Evolutionary conservation across 2,329 filamentous ascomycete species (phyloP), one percentile per base, ranked within the genome.

Genomic region (Erysiphe pulchra): DNA sequence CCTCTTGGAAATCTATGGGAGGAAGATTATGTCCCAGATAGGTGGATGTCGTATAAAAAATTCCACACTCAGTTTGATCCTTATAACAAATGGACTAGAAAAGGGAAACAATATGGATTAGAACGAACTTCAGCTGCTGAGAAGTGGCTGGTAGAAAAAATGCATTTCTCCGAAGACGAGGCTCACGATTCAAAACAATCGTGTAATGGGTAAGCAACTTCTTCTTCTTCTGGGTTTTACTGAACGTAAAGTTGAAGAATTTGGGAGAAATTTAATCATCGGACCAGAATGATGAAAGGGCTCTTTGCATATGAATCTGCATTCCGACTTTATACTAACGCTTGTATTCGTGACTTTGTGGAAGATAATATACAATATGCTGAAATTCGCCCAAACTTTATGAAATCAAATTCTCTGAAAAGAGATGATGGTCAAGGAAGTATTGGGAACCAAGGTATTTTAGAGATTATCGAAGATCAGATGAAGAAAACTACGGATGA

Each of bases 241-340:
- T 17, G 24, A 46, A 42, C 50, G 56, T 44, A 57, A 41, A 18
- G 24, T n/a, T 32, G 14, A 48, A 67, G 67, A 4, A 63, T 67
- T 6, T 71, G 68, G 68, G 66, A 67, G 6, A 63, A 63, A n/a
- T 85, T 84, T 58, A 80, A 80, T 50, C 67, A 69, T 43, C 67
- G 75, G 4, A 82, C 77, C 3, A 67, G 75, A 44, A 77, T 77
- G 62, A 80, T 81, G 68, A 81, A 82, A 55, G 77, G 77, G 0
- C 62, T 82, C 0, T 69, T 80, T 53, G 77, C 77, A 55, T 80
- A 80, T 52, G 68, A 73, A 54, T 65, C 63, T 3, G 73, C 75
- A 3, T 80, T 75, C 54, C 62, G 63, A 42, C 63, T 60, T 56
- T 82, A 82, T 52, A 77, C 75, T 2, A 61, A 63, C 10, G 56